Base-by-base conservation (phyloP, 371 early-diverging fungal species). In the Thermomucor indicae-seudaticae region DNA sequence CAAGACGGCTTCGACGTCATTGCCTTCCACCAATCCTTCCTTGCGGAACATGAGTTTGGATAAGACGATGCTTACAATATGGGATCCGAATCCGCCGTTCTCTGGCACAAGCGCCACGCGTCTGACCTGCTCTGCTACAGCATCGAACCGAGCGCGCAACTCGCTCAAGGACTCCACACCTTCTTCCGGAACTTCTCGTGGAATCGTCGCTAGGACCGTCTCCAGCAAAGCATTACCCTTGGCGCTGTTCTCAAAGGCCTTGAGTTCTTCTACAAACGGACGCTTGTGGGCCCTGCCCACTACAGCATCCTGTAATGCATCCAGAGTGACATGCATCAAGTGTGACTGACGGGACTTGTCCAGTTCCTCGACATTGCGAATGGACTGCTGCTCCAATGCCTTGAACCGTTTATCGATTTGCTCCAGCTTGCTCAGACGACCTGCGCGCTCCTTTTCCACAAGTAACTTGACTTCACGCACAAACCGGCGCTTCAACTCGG, bases 401-500 rank as follows among this genome's bases (percentile, higher is more conserved):
- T 81, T 84, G 38, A 92, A 69, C 43, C 90, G 88, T 29, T 81
- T 51, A 49, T 80, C 75, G 49, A 94, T 81, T 45, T 83, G 78
- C 55, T 93, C 92, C 35, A 96, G 61, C 22, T 85, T 78, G 8
- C 90, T 86, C 48, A 96, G 72, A 12, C 96, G 86, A 5, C 92
- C 91, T 17, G 81, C 83, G 29, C 96, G 84, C 72, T 96, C 96
- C 43, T 83, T 72, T 54, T 96, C 96, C 8, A 96, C 88, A 17
- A 85, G 72, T 17, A 74, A 65, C 51, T 80, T 84, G 62, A 90
- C 82, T 57, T 90, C 80, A n/a, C 82, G 70, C 35, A 73, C 60
- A 67, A 80, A 83, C 28, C 66, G 72, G 25, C 79, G 75, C 55
- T 79, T 67, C 66, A 80, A 57, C 17, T 72, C 71, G 14, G 57